Evolutionary conservation across 2,329 filamentous ascomycete genomes (phyloP), one percentile per base, ranked within the genome.

Genomic region (Fusarium cicatricum): DNA sequence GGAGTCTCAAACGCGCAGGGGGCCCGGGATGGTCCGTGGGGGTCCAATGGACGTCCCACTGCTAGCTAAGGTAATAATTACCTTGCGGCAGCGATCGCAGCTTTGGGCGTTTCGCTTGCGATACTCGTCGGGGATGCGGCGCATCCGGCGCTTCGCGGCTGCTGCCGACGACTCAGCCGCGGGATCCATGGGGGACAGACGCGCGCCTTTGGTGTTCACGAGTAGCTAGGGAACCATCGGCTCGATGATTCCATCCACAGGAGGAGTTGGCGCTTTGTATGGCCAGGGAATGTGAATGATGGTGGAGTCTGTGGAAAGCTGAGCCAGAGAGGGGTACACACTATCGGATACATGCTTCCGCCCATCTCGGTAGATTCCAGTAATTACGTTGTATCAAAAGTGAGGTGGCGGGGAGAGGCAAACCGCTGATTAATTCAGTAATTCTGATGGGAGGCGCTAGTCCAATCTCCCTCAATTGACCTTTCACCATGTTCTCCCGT

Each of bases 31-130:
- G 21, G 21, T n/a, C n/a, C n/a, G n/a, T n/a, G 21, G 21, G 7
- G 21, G 4, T 21, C 21, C 21, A 21, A 11, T 11, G 11, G 11
- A 21, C 23, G n/a, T 11, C 29, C 1, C 15, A 14, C 23, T 62
- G 50, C n/a, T n/a, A n/a, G n/a, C n/a, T n/a, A n/a, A n/a, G n/a
- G n/a, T n/a, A n/a, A n/a, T n/a, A n/a, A n/a, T n/a, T 60, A 70
- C 72, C 67, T 72, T 74, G 28, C 70, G 64, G 58, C 72, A 76
- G 14, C 72, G 67, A 53, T 75, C 74, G 49, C 74, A 75, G 48
- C 72, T 75, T 44, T 74, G 72, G 5, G 69, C 67, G 29, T 70
- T 71, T 23, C 74, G 65, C 50, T 76, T 75, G 38, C 73, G 68
- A 31, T 70, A 68, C 45, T 74, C 68, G 37, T 74, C 70, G 11